Base-by-base conservation (phyloP, 306 rosid species). In the Rubus idaeus region DNA sequence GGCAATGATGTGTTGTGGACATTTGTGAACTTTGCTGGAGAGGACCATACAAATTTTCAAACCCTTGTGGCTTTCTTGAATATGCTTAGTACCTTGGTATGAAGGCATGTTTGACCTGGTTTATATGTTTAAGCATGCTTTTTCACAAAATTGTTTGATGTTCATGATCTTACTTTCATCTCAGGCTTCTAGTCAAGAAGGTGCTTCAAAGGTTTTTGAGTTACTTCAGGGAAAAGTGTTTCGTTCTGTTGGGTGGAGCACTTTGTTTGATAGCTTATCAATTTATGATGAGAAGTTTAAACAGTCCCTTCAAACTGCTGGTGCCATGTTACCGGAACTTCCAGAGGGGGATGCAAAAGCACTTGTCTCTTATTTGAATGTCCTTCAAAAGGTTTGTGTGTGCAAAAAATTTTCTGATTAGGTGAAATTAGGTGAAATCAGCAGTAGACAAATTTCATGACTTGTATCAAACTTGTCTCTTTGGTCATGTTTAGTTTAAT, bases 231-330 rank as follows among this genome's bases (percentile, higher is more conserved):
- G 97, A 44, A 95, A 92, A 85, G 86, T 93, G 67, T 95, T 95
- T 81, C 96, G 97, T 78, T 95, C 98, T 71, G 92, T 95, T 88
- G 97, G 97, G 74, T 95, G 98, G 98, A 90, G 92, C 83, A 95
- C 98, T 77, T 89, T 92, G 84, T 95, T 92, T 86, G 92, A 90
- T 81, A 90, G 96, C 88, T 86, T 95, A 82, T 86, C 97, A 75
- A 95, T 95, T 78, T 95, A 92, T 71, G 97, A 92, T 40, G 97
- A 95, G 84, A 95, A 95, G 76, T 95, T 95, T 81, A 90, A 93
- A 84, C 97, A 92, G 86, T 88, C 97, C 60, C 91, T 94, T 72
- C 97, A 95, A 81, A 89, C 90, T 77, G 88, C 93, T 70, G 97
- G 97, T 71, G 92, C 90, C 72, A 67, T 88, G 88, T 79, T 89